Evolutionary conservation across 1,139 yeast species (phyloP), one percentile per base, ranked within the genome.

Genomic region (Wickerhamiella pararugosa): DNA sequence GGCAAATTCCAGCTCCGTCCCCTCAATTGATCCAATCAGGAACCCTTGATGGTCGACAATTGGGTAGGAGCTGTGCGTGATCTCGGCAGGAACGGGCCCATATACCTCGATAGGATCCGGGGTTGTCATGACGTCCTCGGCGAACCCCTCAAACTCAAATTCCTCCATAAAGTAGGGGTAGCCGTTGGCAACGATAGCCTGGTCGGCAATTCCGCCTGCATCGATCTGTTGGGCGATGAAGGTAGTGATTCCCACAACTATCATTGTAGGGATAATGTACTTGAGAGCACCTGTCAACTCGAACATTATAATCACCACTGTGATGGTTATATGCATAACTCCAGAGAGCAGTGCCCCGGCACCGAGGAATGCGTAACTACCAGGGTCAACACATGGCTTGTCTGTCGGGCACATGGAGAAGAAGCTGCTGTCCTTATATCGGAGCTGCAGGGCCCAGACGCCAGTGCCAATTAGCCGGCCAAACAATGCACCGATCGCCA

Each of bases 271-370:
- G 9, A 92, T 71, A 45, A 92, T 82, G 57, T 83, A 90, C 41
- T 82, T 72, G 42, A 90, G 65, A 1, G 96, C 97, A 25, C 97
- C 97, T 0, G 97, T 90, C 42, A 90, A 66, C 60, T 92, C 99
- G 63, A 90, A 86, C 95, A 92, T 86, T 39, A 92, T 81, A 7
- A 92, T 83, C 1, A 86, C 98, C n/a, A 90, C 97, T 0, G 98
- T 79, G 6, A 90, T 80, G 0, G 96, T 84, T 49, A 92, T 66
- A 56, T 87, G 90, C 36, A 96, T 87, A 29, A 92, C 90, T 2
- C 98, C 99, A 60, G 94, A 78, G 39, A 92, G 67, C 0, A 95
- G 84, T 2, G 97, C 94, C 0, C 93, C 98, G 0, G 98, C 96
- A 1, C 98, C 99, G 31, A 92, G 65, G 51, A 90, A 82, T 0